Evolutionary conservation across 2,329 filamentous ascomycete species (phyloP).

Genomic region (Monosporascus ibericus): DNA sequence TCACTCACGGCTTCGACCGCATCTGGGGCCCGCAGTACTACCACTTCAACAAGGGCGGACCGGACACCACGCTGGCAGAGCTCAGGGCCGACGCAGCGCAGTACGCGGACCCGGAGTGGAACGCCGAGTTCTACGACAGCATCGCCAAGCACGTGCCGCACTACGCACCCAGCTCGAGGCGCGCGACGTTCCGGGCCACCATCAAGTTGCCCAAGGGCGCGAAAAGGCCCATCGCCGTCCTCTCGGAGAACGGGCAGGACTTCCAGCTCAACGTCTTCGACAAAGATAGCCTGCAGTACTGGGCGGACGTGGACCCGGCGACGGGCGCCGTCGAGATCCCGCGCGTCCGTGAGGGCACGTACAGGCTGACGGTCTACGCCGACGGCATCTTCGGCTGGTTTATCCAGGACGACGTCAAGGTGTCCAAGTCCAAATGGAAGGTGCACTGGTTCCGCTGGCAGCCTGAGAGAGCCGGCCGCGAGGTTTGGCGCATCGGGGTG

Average conservation of each 20-base stretch:
- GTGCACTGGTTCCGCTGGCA: slow-evolving; percentile 38
- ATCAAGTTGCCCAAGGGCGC: slow-evolving; percentile 47
- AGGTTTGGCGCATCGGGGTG: slow-evolving; percentile 56
- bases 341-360: slow-evolving; percentile 50
- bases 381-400: slow-evolving; percentile 57
- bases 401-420: slow-evolving; percentile 42
- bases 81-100: slow-evolving; percentile 49
- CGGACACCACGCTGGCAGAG: slow-evolving; percentile 37
- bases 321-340: slow-evolving; percentile 46
- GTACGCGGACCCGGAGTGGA: slow-evolving; percentile 47
- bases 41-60: slow-evolving; percentile 53
- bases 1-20: slow-evolving; percentile 57
- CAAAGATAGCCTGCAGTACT: slow-evolving; percentile 53
- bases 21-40: slow-evolving; percentile 60
- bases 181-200: slow-evolving; percentile 45
- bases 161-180: slow-evolving; percentile 45
- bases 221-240: slow-evolving; percentile 46
- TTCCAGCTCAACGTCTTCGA: slow-evolving; percentile 55
- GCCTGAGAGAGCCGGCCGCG: slow-evolving; percentile 48
- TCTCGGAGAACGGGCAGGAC: slow-evolving; percentile 44
- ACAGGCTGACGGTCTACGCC: slow-evolving; percentile 57
- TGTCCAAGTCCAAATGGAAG: slow-evolving; percentile 32
- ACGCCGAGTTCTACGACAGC: slow-evolving; percentile 55
- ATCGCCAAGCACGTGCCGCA: slow-evolving; percentile 54
- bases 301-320: slow-evolving; percentile 41